Base-by-base conservation (phyloP, 2,329 filamentous ascomycete species). In the Hymenoscyphus fructigenus region DNA sequence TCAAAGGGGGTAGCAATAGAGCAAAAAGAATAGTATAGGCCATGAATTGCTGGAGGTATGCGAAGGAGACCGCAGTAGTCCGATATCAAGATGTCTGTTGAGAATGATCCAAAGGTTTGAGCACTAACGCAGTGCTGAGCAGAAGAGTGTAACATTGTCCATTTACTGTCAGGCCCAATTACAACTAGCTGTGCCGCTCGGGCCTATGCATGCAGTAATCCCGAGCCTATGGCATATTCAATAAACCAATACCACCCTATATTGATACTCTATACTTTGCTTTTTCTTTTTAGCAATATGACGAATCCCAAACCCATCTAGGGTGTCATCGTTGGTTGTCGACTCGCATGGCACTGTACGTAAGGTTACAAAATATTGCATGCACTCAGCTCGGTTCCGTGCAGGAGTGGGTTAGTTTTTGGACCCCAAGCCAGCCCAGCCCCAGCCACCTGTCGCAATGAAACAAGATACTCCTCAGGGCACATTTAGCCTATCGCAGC, bases 1-100 rank as follows among this genome's bases (percentile, higher is more conserved):
- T 60, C 7, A 60, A 9, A 32, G 59, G 59, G 2, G 59, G 59
- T 5, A 60, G 38, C 38, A 17, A 44, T 44, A 44, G 9, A 29
- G n/a, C 28, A 20, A 26, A n/a, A 32, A 58, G 29, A 36, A 58
- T 26, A 58, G 29, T 36, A 56, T 56, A 56, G 50, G 50, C 7
- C 50, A 56, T 56, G 50, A 26, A 26, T 56, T 20, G 17, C 17
- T 17, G 20, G 17, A 17, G 50, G 10, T 56, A 10, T 9, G 20
- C 10, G 17, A 56, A 56, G 38, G 38, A 44, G 38, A 44, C 38
- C 38, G 14, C 38, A 44, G 14, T 17, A 44, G 38, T 17, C 38
- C 38, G 38, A 44, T 44, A 44, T 44, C 38, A 17, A 44, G 38
- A 44, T 44, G 38, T 44, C 38, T 44, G 38, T 44, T 44, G 38